Conservation (phyloP, 2,329 filamentous ascomycete species). For the Penicillium sp. region DNA sequence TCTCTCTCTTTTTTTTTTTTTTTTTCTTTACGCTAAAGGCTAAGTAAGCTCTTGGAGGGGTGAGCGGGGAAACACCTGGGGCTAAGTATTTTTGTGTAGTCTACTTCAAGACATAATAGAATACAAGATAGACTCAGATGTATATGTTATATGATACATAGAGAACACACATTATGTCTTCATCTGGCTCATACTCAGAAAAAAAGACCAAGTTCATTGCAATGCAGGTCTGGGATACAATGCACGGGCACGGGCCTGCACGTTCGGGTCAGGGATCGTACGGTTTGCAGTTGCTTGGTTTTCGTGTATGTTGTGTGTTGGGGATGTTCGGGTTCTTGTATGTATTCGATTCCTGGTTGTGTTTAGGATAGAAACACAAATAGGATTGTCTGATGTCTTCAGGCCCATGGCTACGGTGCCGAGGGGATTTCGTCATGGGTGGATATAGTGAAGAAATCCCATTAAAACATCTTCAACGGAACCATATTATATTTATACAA, state of each 20-base stretch:
- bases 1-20: neutral
- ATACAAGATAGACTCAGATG: neutral
- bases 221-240: conserved; percentile 3
- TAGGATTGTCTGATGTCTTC: neutral
- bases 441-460: too few relatives aligned
- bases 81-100: too few relatives aligned
- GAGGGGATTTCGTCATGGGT: too few relatives aligned
- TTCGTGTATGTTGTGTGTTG: too few relatives aligned
- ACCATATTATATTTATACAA: too few relatives aligned
- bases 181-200: neutral
- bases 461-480: too few relatives aligned
- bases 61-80: conserved; percentile 17
- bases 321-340: too few relatives aligned
- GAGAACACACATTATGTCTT: neutral
- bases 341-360: too few relatives aligned
- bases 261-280: neutral
- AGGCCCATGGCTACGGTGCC: too few relatives aligned
- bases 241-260: neutral
- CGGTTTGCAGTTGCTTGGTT: neutral
- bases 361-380: neutral
- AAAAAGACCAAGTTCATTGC: neutral
- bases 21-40: conserved; percentile 15
- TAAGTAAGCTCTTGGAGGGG: conserved; percentile 17
- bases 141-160: neutral
- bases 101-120: neutral